Evolutionary conservation across 495 filamentous ascomycete species (phyloP), one percentile per base, ranked within the genome.

Genomic region (Penicillium robsamsonii): DNA sequence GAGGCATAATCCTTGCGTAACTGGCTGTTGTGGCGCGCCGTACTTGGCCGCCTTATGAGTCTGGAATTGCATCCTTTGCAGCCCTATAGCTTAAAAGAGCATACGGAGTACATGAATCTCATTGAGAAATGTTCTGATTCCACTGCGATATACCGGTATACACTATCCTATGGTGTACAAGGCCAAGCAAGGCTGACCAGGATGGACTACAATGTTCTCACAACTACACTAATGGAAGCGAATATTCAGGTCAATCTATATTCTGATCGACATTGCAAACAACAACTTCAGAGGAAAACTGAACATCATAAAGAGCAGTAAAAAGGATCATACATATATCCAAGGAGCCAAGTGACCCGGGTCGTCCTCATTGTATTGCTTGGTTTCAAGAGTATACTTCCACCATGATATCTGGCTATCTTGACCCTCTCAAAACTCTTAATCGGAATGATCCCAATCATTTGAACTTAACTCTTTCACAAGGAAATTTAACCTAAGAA

Each of bases 1-100:
- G 50, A 59, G 54, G 52, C 52, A 46, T 46, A 33, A 45, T 54
- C 22, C 29, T 18, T 46, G 52, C 52, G 46, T 29, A 12, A 13
- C 9, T 33, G 54, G 54, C 50, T 27, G 15, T 15, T 50, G 17
- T 50, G 25, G 15, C 1, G 13, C 37, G 8, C 54, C 46, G 17
- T 55, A 55, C 4, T 33, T 22, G 8, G 12, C 40, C 20, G 0
- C 10, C 17, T 38, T 17, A 0, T n/a, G 33, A 37, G 33, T 12
- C 33, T n/a, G 5, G 30, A 10, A 4, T 33, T 12, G 30, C 4
- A 27, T 27, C 25, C 25, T 27, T 27, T 27, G 6, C 25, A 27
- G 6, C 33, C 12, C 12, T 35, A 12, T 4, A 15, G 33, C 12
- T 31, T 11, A 31, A 12, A 22, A 31, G 30, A 31, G 30, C 13